Evolutionary conservation across 768 basidiomycete species (phyloP), one percentile per base, ranked within the genome.

Genomic region (Lepiota brunneoincarnata): DNA sequence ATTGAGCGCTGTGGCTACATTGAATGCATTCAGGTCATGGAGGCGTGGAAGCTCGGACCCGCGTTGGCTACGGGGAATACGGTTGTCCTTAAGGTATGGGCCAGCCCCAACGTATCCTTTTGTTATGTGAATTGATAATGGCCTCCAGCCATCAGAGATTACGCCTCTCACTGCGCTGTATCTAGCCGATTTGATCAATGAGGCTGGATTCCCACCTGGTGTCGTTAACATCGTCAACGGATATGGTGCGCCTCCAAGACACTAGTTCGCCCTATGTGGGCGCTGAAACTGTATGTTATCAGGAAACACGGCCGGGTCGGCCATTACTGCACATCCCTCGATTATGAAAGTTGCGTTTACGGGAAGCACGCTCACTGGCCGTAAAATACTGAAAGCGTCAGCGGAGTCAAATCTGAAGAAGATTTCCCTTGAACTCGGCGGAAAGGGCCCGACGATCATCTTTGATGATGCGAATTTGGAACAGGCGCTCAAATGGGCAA

Each of bases 341-440:
- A 84, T 91, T 58, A 75, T 81, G 51, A 91, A 90, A 69, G 70
- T 90, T 23, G 84, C 89, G 0, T 91, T 92, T 70, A 92, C 91
- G 3, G 89, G 90, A 4, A 84, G 82, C 54, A 89, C 89, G 9
- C 70, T 84, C 38, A 81, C 84, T 36, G 91, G 91, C 10, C 79
- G 89, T 11, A 82, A 81, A 59, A 77, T 93, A 66, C 75, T 90
- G 75, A 81, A 88, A 61, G 84, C 88, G 12, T 80, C 91, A 1
- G 80, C 88, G 1, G 79, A 82, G 67, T 81, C 78, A 42, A 93
- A 94, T 65, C 64, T 94, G 59, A 94, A 94, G 72, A 76, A 79
- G 54, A 83, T 87, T 21, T 83, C 88, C 0, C 81, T 90, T 44
- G 89, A 90, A 69, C 78, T 91, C 23, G 89, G 88, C 4, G 87